Evolutionary conservation across 495 filamentous ascomycete species (phyloP).

Genomic region (Daldinia decipiens): DNA sequence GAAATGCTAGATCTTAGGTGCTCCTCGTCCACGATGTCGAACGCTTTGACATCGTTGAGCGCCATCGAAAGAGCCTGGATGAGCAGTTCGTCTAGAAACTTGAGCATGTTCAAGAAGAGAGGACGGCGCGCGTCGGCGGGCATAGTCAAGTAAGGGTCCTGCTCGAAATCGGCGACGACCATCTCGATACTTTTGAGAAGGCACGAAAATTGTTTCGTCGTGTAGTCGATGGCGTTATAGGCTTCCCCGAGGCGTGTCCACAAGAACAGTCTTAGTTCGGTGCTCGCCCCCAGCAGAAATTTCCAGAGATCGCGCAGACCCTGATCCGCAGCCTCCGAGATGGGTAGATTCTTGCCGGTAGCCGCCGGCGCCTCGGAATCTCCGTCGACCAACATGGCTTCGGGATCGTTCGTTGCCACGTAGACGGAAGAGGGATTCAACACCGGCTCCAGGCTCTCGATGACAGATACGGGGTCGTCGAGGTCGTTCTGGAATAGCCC

Average conservation of each 20-base stretch:
- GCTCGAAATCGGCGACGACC: slow-evolving; percentile 76
- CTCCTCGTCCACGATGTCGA: slow-evolving; percentile 84
- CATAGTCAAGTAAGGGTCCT: slow-evolving; percentile 68
- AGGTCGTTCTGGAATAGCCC: slow-evolving; percentile 76
- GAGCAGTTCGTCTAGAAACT: slow-evolving; percentile 78
- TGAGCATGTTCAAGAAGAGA: slow-evolving; percentile 77
- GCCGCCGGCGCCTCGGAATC: not conserved
- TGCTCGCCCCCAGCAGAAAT: slow-evolving; percentile 81
- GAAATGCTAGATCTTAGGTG: slow-evolving; percentile 76
- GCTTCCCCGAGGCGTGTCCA: slow-evolving; percentile 90
- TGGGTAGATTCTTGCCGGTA: slow-evolving; percentile 46
- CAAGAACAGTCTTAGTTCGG: slow-evolving; percentile 82
- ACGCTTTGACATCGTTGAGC: slow-evolving; percentile 74
- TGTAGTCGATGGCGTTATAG: slow-evolving; percentile 83
- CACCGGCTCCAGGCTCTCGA: slow-evolving; percentile 92
- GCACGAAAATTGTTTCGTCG: slow-evolving; percentile 86
- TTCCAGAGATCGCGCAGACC: slow-evolving; percentile 78
- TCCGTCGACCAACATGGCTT: slow-evolving; percentile 17
- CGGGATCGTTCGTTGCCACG: slow-evolving; percentile 36
- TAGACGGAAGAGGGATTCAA: slow-evolving; percentile 75
- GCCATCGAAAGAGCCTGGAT: slow-evolving; percentile 70
- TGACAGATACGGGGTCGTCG: slow-evolving; percentile 79
- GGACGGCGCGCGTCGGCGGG: slow-evolving; percentile 69
- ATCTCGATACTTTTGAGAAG: slow-evolving; percentile 84
- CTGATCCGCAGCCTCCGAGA: slow-evolving; percentile 57